phyloP scores from a whole-genome alignment of 2,329 filamentous ascomycete genomes.

The Ophiostoma pallidulum region DNA sequence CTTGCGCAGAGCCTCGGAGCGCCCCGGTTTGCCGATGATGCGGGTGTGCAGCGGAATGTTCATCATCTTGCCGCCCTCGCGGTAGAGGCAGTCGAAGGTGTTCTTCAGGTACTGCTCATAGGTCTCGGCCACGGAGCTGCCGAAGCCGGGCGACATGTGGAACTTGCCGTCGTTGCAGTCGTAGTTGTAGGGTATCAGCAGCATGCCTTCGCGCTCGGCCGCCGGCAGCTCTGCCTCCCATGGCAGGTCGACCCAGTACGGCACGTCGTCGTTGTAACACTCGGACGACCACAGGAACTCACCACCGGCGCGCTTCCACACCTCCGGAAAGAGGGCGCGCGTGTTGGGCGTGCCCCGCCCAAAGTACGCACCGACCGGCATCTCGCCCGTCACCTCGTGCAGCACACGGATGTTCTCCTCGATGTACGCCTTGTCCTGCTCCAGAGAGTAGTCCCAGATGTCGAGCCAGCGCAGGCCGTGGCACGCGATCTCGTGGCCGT shows the following conservation, averaged over 20 bases:
- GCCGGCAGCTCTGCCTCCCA: conserved; percentile 13
- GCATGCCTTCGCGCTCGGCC: conserved; percentile 12
- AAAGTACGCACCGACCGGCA: conserved; percentile 16
- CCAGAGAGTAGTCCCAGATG: conserved; percentile 14
- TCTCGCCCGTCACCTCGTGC: conserved; percentile 14
- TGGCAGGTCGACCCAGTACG: conserved; percentile 18
- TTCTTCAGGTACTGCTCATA: conserved; percentile 41
- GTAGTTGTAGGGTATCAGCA: conserved; percentile 18
- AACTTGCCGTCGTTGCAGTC: conserved; percentile 20
- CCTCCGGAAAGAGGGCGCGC: conserved; percentile 13
- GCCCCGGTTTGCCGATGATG: conserved; percentile 42
- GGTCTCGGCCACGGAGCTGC: conserved; percentile 28
- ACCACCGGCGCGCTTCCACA: conserved; percentile 13
- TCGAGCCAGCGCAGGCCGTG: conserved; percentile 16
- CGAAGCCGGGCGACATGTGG: conserved; percentile 34
- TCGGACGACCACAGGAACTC: conserved; percentile 16
- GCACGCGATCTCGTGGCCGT: conserved; percentile 17
- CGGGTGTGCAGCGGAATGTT: conserved; percentile 45
- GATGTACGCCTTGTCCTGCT: conserved; percentile 15
- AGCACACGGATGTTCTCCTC: conserved; percentile 12
- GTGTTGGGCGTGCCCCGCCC: conserved; percentile 18
- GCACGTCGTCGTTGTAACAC: conserved; percentile 17
- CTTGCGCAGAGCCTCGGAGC: conserved; percentile 40
- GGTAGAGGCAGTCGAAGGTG: conserved; percentile 45
- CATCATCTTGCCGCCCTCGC: conserved; percentile 49